Conservation (phyloP, 306 rosid species). For the Vigna trinervia region DNA sequence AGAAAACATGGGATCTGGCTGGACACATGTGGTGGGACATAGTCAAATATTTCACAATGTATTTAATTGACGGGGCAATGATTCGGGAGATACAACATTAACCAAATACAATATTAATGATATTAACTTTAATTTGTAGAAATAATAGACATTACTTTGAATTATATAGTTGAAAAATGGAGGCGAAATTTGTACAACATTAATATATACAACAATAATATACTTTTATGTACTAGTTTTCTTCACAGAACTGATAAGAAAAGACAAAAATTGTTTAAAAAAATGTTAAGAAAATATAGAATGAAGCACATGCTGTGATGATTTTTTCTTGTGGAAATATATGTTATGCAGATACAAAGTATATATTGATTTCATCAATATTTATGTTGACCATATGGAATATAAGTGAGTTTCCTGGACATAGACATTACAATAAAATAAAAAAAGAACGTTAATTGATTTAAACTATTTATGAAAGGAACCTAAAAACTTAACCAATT, state of each 20-base stretch:
- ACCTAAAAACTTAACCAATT: neutral
- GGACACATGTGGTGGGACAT: conserved; percentile 43
- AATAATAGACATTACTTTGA: too few relatives aligned
- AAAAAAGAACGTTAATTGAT: neutral
- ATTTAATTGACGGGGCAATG: neutral
- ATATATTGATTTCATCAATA: conserved; percentile 36
- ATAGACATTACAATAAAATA: neutral
- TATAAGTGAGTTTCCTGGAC: conserved; percentile 36
- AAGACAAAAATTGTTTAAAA: neutral
- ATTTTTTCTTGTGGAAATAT: neutral
- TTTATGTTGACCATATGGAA: conserved; percentile 33
- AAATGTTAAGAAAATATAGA: neutral
- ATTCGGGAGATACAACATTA: too few relatives aligned
- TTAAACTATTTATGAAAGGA: neutral
- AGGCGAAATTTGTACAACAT: too few relatives aligned
- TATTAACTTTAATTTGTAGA: too few relatives aligned
- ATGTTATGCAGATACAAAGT: neutral
- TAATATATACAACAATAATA: too few relatives aligned
- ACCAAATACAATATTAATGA: too few relatives aligned
- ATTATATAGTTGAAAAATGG: too few relatives aligned
- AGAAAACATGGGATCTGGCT: conserved; percentile 13
- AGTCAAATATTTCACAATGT: conserved; percentile 7
- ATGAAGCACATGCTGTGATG: neutral
- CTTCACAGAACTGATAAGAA: neutral
- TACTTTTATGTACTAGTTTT: neutral